Conservation (phyloP, 345 rosid genomes). For the Turritis glabra region DNA sequence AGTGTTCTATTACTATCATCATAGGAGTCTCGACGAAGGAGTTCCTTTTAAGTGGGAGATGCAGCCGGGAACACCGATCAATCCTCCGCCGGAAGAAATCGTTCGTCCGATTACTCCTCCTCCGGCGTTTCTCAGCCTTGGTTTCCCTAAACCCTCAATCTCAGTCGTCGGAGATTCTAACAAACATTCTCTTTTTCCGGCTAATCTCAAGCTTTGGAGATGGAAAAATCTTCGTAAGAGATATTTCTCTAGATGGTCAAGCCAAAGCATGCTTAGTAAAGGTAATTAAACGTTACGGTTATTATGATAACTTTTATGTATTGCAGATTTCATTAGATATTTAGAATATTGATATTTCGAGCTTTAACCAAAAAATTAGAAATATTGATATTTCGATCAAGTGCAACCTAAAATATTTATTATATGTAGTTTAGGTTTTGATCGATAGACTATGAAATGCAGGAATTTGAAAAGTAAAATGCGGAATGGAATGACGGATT, state of each 20-base stretch:
- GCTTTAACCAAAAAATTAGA: no score
- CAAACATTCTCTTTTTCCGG: slow-evolving; percentile 35
- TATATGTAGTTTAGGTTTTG: neutral
- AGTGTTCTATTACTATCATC: slow-evolving; percentile 32
- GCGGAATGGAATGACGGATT: neutral
- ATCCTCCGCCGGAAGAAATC: slow-evolving; percentile 37
- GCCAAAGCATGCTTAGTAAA: slow-evolving; percentile 17
- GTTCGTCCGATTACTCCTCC: slow-evolving; percentile 63
- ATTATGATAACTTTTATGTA: neutral
- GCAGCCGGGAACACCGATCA: slow-evolving; percentile 59
- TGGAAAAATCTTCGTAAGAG: slow-evolving; percentile 29
- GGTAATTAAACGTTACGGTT: slow-evolving; percentile 18
- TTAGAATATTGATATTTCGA: neutral
- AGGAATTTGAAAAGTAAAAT: neutral
- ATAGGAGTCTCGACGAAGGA: slow-evolving; percentile 32
- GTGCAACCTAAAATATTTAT: neutral
- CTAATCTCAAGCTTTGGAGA: slow-evolving; percentile 53
- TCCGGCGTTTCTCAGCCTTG: slow-evolving; percentile 59
- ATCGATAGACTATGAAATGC: neutral
- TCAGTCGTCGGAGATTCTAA: slow-evolving; percentile 25
- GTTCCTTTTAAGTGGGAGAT: slow-evolving; percentile 73
- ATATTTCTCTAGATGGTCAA: slow-evolving; percentile 29
- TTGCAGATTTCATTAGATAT: neutral
- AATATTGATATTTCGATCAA: neutral
- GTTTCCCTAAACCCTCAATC: slow-evolving; percentile 57